Percentiles rank a stretch among this genome's conserved stretches.
phyloP scores from a whole-genome alignment of 768 basidiomycete species.

The Strobilomyces dryophilus region DNA sequence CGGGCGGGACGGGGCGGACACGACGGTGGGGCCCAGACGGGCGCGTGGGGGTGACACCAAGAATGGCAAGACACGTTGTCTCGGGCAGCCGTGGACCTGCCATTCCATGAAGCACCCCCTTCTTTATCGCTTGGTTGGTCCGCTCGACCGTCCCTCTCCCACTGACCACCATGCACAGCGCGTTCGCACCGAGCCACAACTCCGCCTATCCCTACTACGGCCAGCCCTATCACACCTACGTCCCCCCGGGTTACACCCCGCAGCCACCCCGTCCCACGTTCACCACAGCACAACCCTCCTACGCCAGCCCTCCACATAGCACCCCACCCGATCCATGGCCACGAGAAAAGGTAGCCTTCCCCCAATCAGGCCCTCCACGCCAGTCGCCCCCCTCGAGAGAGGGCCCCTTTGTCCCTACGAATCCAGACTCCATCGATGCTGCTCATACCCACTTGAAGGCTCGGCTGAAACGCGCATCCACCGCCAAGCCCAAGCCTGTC shows the following conservation, averaged over 20 bases:
- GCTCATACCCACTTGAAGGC: slow-evolving; percentile 26
- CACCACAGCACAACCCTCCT: slow-evolving; percentile 6
- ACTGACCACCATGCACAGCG: slow-evolving; percentile 26
- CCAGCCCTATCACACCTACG: slow-evolving; percentile 39
- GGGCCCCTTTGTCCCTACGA: slow-evolving; percentile 24
- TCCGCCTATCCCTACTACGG: slow-evolving; percentile 43
- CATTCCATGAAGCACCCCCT: slow-evolving; percentile 19
- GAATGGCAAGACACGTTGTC: slow-evolving; percentile 34
- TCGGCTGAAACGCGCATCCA: slow-evolving; percentile 34
- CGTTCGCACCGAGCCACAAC: slow-evolving; percentile 36
- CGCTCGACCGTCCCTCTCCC: background rate
- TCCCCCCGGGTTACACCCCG: slow-evolving; percentile 29
- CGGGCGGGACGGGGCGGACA: background rate
- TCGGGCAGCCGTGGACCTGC: slow-evolving; percentile 8
- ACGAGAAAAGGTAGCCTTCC: slow-evolving; percentile 32
- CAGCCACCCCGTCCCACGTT: slow-evolving; percentile 15
- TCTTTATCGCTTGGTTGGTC: slow-evolving; percentile 8
- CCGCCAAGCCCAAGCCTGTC: slow-evolving; percentile 20
- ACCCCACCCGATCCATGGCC: slow-evolving; percentile 31
- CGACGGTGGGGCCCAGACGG: background rate
- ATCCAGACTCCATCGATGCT: slow-evolving; percentile 17
- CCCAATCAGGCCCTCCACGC: slow-evolving; percentile 20
- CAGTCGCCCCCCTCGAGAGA: slow-evolving; percentile 18
- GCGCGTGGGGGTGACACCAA: slow-evolving; percentile 18
- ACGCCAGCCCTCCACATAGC: slow-evolving; percentile 29